A percentile compares a stretch with the other conserved stretches of the same genome.
Evolutionary conservation across 352 stramenopile genomes (phyloP).

Genomic region (Peronospora tabacina): DNA sequence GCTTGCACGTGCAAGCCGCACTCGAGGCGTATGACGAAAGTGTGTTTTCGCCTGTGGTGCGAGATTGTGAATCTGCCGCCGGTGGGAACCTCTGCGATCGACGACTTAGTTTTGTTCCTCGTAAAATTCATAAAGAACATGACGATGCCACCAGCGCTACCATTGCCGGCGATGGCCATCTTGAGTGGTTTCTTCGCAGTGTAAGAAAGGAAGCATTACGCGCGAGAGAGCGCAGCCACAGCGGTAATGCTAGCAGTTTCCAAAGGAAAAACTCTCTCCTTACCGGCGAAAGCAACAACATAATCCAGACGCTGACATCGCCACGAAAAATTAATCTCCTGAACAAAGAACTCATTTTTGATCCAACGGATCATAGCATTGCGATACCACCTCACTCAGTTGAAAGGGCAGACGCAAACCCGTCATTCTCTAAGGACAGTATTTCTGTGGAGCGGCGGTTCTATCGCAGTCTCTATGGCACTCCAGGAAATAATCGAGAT

Average conservation of each 20-base stretch:
- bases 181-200: constrained; percentile 25
- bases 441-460: constrained; percentile 15
- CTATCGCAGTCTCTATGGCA: constrained; percentile 13
- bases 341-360: constrained; percentile 3
- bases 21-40: constrained; percentile 59
- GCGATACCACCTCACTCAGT: constrained; percentile 12
- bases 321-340: constrained; percentile 25
- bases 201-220: constrained; percentile 18
- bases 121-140: constrained; percentile 20
- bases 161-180: constrained; percentile 24
- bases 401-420: constrained; percentile 9
- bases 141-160: constrained; percentile 23
- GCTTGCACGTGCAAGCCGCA: constrained; percentile 33
- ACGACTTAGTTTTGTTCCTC: constrained; percentile 13
- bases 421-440: constrained; percentile 18
- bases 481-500: constrained; percentile 18
- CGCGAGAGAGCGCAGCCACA: constrained; percentile 19
- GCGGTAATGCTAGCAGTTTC: constrained; percentile 13
- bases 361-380: constrained; percentile 7
- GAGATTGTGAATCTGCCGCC: constrained; percentile 1
- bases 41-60: constrained; percentile 36
- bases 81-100: constrained; percentile 12
- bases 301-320: constrained; percentile 36
- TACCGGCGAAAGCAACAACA: constrained; percentile 24
- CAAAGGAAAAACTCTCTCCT: constrained; percentile 17